These are phyloP conservation scores for Penicillium waksmanii DNA, from an alignment of 495 filamentous ascomycete species.

Conservation along the genomic window DNA sequence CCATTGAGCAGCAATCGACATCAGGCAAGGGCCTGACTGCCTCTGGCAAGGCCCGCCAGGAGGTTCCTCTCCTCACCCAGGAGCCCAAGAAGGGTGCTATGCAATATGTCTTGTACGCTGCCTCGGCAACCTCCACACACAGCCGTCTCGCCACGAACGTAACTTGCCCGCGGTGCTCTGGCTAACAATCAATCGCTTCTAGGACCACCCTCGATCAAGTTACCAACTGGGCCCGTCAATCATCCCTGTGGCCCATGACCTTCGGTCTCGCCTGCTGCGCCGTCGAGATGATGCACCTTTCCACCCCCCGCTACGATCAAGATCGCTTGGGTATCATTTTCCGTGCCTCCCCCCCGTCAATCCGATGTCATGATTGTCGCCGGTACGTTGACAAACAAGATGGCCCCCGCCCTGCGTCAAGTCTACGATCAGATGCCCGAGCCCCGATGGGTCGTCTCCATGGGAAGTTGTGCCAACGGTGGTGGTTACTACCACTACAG, in stretches of 20 bases:
- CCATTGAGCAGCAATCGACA: constrained; percentile 49
- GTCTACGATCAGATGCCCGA: constrained; percentile 99
- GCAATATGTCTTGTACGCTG: constrained; percentile 91
- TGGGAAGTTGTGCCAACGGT: constrained; percentile 95
- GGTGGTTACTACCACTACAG: constrained; percentile 98
- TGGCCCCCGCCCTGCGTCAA: constrained; percentile 92
- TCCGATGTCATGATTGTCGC: constrained; percentile 99
- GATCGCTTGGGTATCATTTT: constrained; percentile 97
- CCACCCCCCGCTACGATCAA: constrained; percentile 94
- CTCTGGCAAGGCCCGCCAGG: constrained; percentile 59
- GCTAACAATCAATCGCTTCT: constrained; percentile 15
- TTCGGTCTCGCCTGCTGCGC: constrained; percentile 97
- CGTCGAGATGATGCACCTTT: constrained; percentile 98
- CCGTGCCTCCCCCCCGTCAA: constrained; percentile 91
- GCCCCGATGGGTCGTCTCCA: constrained; percentile 91
- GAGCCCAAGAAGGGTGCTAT: constrained; percentile 91
- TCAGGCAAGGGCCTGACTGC: constrained; percentile 44
- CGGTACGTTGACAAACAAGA: constrained; percentile 96
- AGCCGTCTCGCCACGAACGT: not conserved
- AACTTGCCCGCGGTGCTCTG: not conserved
- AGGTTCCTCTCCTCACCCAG: constrained; percentile 88
- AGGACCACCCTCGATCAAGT: constrained; percentile 92
- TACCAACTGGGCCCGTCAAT: constrained; percentile 92
- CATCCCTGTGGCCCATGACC: constrained; percentile 96
- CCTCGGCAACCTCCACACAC: not conserved